Evolutionary conservation across 2,329 filamentous ascomycete genomes (phyloP).

Genomic region (Coniochaeta ligniaria): DNA sequence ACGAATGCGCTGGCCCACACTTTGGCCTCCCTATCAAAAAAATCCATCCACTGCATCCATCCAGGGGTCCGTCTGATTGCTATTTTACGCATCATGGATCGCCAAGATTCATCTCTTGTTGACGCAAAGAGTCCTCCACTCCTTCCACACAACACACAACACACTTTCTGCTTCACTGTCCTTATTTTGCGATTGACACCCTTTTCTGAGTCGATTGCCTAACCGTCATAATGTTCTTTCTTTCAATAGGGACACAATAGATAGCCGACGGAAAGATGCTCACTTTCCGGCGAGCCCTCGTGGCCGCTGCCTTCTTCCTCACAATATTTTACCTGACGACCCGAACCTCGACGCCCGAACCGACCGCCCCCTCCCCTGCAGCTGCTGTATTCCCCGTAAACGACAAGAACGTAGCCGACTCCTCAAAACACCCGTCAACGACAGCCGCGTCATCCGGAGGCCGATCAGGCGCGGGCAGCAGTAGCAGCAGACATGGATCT

Average conservation of each 20-base stretch:
- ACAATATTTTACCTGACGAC: conserved; percentile 64
- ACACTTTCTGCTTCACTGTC: background rate
- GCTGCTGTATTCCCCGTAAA: conserved; percentile 18
- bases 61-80: background rate
- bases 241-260: background rate
- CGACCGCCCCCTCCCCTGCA: conserved; percentile 14
- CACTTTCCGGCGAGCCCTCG: conserved; percentile 68
- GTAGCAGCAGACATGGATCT: conserved; percentile 11
- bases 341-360: conserved; percentile 31
- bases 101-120: background rate
- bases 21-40: background rate
- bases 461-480: conserved; percentile 3
- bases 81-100: background rate
- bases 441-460: conserved; percentile 7
- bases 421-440: conserved; percentile 14
- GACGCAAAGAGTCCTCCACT: background rate
- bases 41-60: too few relatives aligned
- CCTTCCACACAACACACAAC: background rate
- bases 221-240: background rate
- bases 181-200: background rate
- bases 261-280: conserved; percentile 49
- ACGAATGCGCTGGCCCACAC: background rate
- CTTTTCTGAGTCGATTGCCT: background rate
- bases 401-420: conserved; percentile 12
- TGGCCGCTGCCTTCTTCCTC: conserved; percentile 63